Conservation (phyloP, 371 early-diverging fungal genomes). For the Mortierella sp. region DNA sequence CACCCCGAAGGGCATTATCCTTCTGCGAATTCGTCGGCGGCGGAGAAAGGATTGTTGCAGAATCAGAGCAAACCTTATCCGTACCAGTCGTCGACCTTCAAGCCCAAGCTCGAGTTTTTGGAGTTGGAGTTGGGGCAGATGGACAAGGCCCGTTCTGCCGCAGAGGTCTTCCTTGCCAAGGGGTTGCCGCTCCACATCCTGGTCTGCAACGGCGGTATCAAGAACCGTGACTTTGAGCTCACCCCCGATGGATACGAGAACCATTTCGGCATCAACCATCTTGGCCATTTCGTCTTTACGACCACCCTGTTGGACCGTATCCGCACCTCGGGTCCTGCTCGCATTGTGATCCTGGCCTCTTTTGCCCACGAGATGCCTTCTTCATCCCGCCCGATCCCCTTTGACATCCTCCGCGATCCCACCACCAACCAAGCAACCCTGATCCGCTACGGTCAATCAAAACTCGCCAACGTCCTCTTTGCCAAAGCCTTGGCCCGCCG, state of each 20-base stretch:
- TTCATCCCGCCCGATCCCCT: conserved; percentile 46
- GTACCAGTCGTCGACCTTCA: neutral
- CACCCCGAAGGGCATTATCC: conserved; percentile 9
- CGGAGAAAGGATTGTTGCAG: neutral
- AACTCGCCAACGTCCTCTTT: conserved; percentile 77
- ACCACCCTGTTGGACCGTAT: conserved; percentile 71
- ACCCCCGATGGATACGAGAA: conserved; percentile 79
- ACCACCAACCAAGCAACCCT: conserved; percentile 28
- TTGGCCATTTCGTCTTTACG: conserved; percentile 74
- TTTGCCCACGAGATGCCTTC: conserved; percentile 50
- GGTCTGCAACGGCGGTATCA: conserved; percentile 76
- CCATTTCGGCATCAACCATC: conserved; percentile 47
- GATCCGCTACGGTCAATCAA: conserved; percentile 65
- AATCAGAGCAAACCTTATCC: neutral
- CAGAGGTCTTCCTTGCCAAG: conserved; percentile 61
- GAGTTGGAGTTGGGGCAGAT: conserved; percentile 70
- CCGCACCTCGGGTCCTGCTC: conserved; percentile 62
- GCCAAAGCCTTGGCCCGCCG: conserved; percentile 64
- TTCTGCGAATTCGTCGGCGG: neutral
- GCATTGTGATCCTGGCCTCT: conserved; percentile 64
- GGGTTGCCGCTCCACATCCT: conserved; percentile 70
- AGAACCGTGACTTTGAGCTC: conserved; percentile 69
- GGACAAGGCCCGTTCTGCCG: conserved; percentile 65
- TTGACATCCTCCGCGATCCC: conserved; percentile 43
- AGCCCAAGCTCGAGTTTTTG: conserved; percentile 63